Base-by-base conservation (phyloP, 208 protist genomes). In the Balamuthia mandrillaris region DNA sequence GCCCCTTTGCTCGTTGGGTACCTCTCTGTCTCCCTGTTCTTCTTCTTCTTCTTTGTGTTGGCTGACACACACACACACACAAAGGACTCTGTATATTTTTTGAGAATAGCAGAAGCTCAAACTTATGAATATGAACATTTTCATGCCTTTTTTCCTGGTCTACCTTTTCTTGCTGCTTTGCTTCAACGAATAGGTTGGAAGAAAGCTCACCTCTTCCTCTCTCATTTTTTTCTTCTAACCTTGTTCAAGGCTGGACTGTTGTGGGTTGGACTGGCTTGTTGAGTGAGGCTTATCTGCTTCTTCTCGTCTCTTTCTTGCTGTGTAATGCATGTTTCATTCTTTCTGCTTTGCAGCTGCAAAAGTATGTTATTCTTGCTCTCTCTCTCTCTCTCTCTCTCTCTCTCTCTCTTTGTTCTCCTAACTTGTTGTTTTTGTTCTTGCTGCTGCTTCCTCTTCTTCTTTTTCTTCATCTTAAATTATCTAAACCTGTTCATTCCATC, bases 61-160 rank as follows among this genome's bases (percentile, higher is more conserved):
- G n/a, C n/a, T n/a, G n/a, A n/a, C n/a, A n/a, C n/a, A n/a, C n/a
- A n/a, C n/a, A n/a, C n/a, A n/a, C n/a, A n/a, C n/a, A n/a, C n/a
- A n/a, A n/a, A n/a, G 68, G 68, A 77, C 68, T 21, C 35, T 6
- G 68, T 77, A 18, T 77, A 77, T 47, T 77, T 56, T 18, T 12
- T 77, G 18, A 5, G 56, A 21, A 77, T 77, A 12, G 68, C 68
- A 10, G 44, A 56, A 29, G n/a, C n/a, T n/a, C 27, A 56, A 12
- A 47, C 44, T 24, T 77, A 77, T 35, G 44, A 14, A 41, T 77
- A 58, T 33, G 68, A 77, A 77, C 68, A 77, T 47, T 77, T 77
- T 47, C 68, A 77, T 29, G 68, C 68, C 21, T 77, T 77, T 47
- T 77, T 77, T 33, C 68, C 68, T 4, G 68, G 29, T 2, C 68